Evolutionary conservation across 371 early-diverging fungal species (phyloP).

Genomic region (Mortierella sp.): DNA sequence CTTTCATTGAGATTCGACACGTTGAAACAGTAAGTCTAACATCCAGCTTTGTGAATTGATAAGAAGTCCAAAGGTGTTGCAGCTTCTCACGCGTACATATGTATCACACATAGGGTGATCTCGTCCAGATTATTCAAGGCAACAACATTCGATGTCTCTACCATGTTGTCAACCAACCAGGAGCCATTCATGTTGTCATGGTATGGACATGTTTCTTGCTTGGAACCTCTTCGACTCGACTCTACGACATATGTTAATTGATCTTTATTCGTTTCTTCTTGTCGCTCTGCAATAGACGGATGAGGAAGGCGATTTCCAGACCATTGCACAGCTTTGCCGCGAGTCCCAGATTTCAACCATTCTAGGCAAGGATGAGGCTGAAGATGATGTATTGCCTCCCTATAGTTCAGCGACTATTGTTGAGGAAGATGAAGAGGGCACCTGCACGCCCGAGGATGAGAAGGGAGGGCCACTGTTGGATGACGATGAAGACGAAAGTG

Average conservation of each 20-base stretch:
- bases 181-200: slow-evolving; percentile 66
- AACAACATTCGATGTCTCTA: slow-evolving; percentile 69
- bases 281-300: slow-evolving; percentile 27
- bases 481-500: slow-evolving; percentile 43
- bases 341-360: slow-evolving; percentile 39
- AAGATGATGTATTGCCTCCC: slow-evolving; percentile 8
- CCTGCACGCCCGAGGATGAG: slow-evolving; percentile 28
- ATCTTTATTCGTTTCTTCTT: not conserved
- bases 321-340: slow-evolving; percentile 43
- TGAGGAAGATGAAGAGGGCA: slow-evolving; percentile 37
- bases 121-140: slow-evolving; percentile 72
- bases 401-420: slow-evolving; percentile 20
- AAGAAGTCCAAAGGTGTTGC: not conserved
- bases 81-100: not conserved
- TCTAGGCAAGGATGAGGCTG: slow-evolving; percentile 13
- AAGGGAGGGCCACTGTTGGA: slow-evolving; percentile 16
- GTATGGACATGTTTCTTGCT: slow-evolving; percentile 25
- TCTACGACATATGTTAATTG: not conserved
- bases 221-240: not conserved
- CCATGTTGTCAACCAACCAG: slow-evolving; percentile 59
- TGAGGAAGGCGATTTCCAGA: slow-evolving; percentile 49
- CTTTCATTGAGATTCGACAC: slow-evolving; percentile 90
- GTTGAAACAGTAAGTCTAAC: slow-evolving; percentile 74
- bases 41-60: not conserved
- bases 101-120: slow-evolving; percentile 55